Evolutionary conservation across 192 early-diverging fungal species (phyloP), one percentile per base, ranked within the genome.

Genomic region (Backusella luteola): DNA sequence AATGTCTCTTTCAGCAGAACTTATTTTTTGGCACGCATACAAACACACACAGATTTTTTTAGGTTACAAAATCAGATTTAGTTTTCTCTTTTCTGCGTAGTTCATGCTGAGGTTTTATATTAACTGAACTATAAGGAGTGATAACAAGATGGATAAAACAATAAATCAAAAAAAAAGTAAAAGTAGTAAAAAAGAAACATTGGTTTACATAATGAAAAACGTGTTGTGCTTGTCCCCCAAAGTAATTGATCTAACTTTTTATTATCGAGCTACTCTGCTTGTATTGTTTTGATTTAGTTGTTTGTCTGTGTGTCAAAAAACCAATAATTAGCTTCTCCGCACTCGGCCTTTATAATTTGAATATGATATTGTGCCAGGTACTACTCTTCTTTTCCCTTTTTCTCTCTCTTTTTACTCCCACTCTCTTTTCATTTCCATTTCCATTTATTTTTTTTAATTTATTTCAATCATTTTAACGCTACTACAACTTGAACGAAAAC

Each of bases 231-330:
- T 39, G 21, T 26, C 21, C 53, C 23, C 21, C 23, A 56, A 56
- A 56, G 46, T 56, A 56, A 56, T 26, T 56, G 53, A 56, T 56
- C 53, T 56, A 56, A 56, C 53, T 56, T 23, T 56, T 56, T 56
- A 56, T 56, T 56, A 12, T 56, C n/a, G 21, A 56, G 53, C 53
- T 56, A 56, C 53, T 23, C 8, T 56, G n/a, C 21, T 56, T 56
- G 53, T 56, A 26, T 56, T 56, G 53, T 56, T 56, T 56, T 56
- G 53, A 56, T 56, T 21, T 56, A 56, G 21, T 7, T 56, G 21
- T 56, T 56, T 23, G 53, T 56, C 53, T 56, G 53, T 56, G 53
- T 56, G 53, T 56, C 53, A 56, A 56, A 56, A 56, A 56, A 26
- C 9, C 21, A 23, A 56, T 23, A 23, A 23, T 56, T 23, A 56